A percentile compares a stretch with the other conserved stretches of the same genome.
Conservation (phyloP, 768 basidiomycete genomes). For the Macrolepiota fuliginosa region DNA sequence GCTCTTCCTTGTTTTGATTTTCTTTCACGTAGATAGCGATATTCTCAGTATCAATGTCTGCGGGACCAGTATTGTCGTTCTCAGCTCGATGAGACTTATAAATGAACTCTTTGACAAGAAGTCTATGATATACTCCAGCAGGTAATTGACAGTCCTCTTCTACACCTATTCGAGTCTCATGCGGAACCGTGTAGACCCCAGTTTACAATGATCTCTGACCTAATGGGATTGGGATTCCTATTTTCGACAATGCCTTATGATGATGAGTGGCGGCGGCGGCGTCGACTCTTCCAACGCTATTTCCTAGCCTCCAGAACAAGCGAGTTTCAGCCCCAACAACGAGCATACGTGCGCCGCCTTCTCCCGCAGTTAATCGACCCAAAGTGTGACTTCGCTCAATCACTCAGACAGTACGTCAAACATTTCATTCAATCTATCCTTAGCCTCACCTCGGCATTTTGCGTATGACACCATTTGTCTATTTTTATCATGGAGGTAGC, state of each 20-base stretch:
- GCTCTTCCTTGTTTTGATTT: background rate
- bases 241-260: conserved; percentile 38
- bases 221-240: conserved; percentile 37
- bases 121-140: conserved; percentile 40
- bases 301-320: conserved; percentile 25
- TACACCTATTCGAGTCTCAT: background rate
- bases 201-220: conserved; percentile 23
- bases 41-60: conserved; percentile 15
- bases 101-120: conserved; percentile 44
- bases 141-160: conserved; percentile 1
- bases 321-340: conserved; percentile 5
- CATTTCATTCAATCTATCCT: background rate
- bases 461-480: background rate
- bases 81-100: conserved; percentile 41
- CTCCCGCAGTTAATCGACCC: conserved; percentile 29
- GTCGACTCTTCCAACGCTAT: conserved; percentile 37
- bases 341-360: background rate
- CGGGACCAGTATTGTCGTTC: conserved; percentile 34
- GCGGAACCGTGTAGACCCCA: conserved; percentile 15
- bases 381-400: conserved; percentile 30
- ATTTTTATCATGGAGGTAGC: conserved; percentile 19
- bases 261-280: conserved; percentile 35
- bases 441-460: background rate
- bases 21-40: conserved; percentile 9
- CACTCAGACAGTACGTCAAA: conserved; percentile 30